Conservation (phyloP, 805 yeast genomes). For the Starmerella sp. region DNA sequence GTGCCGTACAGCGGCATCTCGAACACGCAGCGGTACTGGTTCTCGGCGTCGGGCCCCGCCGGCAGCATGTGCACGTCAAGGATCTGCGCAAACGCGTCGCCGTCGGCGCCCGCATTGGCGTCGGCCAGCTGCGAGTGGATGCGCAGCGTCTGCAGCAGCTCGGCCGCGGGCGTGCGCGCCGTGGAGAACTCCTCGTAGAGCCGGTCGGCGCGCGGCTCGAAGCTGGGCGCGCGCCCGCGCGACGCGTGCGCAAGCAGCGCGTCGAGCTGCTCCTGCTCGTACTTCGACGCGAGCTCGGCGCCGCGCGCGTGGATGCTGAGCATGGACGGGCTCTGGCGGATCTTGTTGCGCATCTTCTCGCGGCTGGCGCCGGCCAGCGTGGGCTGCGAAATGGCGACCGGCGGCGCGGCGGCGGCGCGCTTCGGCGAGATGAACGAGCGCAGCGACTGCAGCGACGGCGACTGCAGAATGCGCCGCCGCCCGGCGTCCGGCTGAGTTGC, state of each 20-base stretch:
- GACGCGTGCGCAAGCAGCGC: conserved; percentile 26
- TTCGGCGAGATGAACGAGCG: neutral
- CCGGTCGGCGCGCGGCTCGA: conserved; percentile 31
- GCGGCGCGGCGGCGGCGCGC: neutral
- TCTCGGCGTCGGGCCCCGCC: conserved; percentile 24
- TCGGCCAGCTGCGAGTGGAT: conserved; percentile 32
- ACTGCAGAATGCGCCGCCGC: neutral
- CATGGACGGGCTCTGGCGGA: conserved; percentile 41
- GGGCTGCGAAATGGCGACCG: conserved; percentile 41
- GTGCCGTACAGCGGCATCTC: conserved; percentile 30
- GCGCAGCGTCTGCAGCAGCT: conserved; percentile 38
- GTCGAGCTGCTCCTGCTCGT: conserved; percentile 24
- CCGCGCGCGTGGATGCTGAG: conserved; percentile 30
- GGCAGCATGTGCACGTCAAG: conserved; percentile 35
- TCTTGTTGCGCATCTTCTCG: conserved; percentile 43
- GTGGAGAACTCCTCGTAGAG: conserved; percentile 36
- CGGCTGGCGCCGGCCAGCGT: conserved; percentile 45
- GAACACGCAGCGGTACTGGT: conserved; percentile 26
- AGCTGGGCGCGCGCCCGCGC: neutral
- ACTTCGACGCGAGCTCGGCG: conserved; percentile 22
- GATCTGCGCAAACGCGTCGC: conserved; percentile 35
- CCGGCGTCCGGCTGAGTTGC: neutral
- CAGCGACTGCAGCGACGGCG: conserved; percentile 12
- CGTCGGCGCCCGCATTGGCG: conserved; percentile 17
- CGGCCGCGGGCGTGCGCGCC: conserved; percentile 34